Base-by-base conservation (phyloP, 352 stramenopile species). In the Proteromonas lacertae region DNA sequence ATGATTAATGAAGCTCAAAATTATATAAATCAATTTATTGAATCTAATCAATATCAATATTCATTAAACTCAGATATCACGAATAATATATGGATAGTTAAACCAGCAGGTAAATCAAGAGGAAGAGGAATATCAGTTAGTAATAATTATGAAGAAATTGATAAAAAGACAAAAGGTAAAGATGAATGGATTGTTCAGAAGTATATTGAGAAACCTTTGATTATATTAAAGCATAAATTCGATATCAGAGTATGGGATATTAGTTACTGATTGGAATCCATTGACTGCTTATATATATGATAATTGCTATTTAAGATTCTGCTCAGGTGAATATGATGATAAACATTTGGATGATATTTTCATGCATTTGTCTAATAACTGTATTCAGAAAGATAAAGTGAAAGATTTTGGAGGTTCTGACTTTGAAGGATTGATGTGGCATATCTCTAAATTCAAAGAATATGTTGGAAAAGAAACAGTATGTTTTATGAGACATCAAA, bases 301-400 rank as follows among this genome's bases (percentile, higher is more conserved):
- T 23, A 55, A 84, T 46, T 87, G 64, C 50, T 90, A 88, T 47
- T 44, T 79, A 39, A 65, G 71, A 14, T 87, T 86, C 44, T 70
- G 60, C 32, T 73, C 69, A 0, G 64, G 76, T 32, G 59, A 59
- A 37, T 64, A 58, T 38, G 42, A 35, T 19, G 30, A 29, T n/a
- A n/a, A n/a, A n/a, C n/a, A n/a, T n/a, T 42, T 66, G 10, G 29
- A 45, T 9, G 69, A 89, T 44, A 52, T 60, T 40, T 84, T 74
- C 55, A 63, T 87, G 33, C 73, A 89, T 47, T 45, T 89, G 25
- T 79, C 73, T 22, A 89, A 89, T 53, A 89, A 87, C 55, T 77
- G 56, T 31, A 84, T 87, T 45, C 62, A 71, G 43, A 87, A 87
- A 52, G 62, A 77, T 45, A 70, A 53, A 33, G 59, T 78, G 42